A percentile compares a stretch with the other conserved stretches of the same genome.
Evolutionary conservation across 176 grass and related monocot genomes (phyloP).

Genomic region (Secale cereale): DNA sequence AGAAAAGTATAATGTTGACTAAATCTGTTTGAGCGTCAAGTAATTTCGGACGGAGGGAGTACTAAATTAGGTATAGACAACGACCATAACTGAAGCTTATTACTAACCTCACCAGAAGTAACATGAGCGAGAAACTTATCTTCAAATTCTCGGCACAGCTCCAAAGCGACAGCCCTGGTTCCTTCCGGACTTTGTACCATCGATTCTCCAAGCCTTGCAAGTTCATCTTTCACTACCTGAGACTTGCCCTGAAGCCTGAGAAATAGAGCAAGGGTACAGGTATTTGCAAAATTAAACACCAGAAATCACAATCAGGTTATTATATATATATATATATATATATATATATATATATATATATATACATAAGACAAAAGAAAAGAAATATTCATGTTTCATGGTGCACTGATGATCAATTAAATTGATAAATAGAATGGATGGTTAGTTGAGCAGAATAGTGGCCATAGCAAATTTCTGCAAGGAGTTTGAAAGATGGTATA

Average conservation of each 20-base stretch:
- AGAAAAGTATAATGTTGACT: conserved; percentile 12
- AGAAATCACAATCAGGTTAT: not conserved
- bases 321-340: conserved; percentile 7
- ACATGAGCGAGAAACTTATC: conserved; percentile 90
- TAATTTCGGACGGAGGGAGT: not conserved
- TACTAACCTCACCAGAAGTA: conserved; percentile 85
- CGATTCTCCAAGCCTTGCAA: conserved; percentile 83
- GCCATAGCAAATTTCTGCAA: conserved; percentile 5
- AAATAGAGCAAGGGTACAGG: conserved; percentile 3
- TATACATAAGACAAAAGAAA: not conserved
- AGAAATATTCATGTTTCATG: not conserved
- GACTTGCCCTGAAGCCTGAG: conserved; percentile 85
- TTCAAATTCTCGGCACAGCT: conserved; percentile 91
- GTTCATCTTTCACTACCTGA: conserved; percentile 86
- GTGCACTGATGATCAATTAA: not conserved
- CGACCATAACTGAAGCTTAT: not conserved
- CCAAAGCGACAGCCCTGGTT: conserved; percentile 80
- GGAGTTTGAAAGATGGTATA: not conserved
- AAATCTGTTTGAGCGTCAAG: too few relatives aligned
- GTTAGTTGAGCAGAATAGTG: not conserved
- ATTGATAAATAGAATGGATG: conserved; percentile 1
- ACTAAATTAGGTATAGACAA: conserved; percentile 19
- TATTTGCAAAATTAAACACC: conserved; percentile 21
- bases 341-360: conserved; percentile 11
- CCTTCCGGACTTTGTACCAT: conserved; percentile 87